These are phyloP conservation scores for Symbiotaphrina buchneri DNA, from an alignment of 495 filamentous ascomycete genomes.

Conservation along the genomic window DNA sequence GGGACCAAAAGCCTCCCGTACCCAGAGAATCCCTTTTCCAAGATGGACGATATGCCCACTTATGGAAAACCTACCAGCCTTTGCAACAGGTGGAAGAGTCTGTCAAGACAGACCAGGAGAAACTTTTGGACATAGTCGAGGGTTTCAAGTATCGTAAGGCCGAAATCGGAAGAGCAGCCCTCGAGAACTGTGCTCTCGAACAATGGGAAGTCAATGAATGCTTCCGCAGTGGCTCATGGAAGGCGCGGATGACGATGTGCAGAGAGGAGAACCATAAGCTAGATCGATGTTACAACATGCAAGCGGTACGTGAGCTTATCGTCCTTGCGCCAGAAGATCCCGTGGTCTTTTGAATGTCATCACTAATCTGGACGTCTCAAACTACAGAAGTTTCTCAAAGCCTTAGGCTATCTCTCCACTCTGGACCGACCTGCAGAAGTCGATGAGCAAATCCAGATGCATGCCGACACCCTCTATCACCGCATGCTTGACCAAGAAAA, in stretches of 20 bases:
- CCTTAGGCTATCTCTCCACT: conserved; percentile 64
- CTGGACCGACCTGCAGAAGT: conserved; percentile 37
- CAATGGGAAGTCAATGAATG: conserved; percentile 54
- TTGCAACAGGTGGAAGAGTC: conserved; percentile 35
- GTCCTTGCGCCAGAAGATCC: background rate
- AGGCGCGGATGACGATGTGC: conserved; percentile 48
- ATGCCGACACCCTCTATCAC: conserved; percentile 75
- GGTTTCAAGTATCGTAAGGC: conserved; percentile 63
- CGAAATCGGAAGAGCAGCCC: conserved; percentile 54
- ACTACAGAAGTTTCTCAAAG: conserved; percentile 64
- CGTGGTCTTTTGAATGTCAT: background rate
- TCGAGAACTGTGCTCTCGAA: conserved; percentile 86
- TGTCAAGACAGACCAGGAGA: conserved; percentile 46
- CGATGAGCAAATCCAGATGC: conserved; percentile 88
- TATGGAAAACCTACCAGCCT: conserved; percentile 77
- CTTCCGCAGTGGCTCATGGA: conserved; percentile 39
- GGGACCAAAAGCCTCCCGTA: conserved; percentile 7
- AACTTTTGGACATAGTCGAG: conserved; percentile 52
- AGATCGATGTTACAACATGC: conserved; percentile 61
- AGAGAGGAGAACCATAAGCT: conserved; percentile 42
- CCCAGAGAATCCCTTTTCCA: conserved; percentile 35
- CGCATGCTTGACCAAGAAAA: conserved; percentile 60
- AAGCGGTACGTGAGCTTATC: conserved; percentile 36
- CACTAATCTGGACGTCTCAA: too few relatives aligned
- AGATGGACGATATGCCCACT: conserved; percentile 81